These are phyloP conservation scores for Cutaneotrichosporon arboriforme DNA, from an alignment of 1,284 basidiomycete genomes.

Conservation along the genomic window DNA sequence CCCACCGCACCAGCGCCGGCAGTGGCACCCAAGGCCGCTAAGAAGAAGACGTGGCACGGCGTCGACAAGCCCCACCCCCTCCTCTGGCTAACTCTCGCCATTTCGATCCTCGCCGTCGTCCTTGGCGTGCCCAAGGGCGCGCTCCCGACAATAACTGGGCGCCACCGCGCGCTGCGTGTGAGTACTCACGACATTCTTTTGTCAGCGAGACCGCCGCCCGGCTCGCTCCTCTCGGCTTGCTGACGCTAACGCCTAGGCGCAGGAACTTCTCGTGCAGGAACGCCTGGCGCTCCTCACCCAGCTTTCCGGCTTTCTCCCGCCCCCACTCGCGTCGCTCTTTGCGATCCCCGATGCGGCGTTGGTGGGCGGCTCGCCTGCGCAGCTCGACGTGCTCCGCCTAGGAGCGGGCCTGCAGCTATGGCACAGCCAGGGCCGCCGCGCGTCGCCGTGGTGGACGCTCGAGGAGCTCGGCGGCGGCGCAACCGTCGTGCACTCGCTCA, in stretches of 20 bases:
- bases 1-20: neutral
- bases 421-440: constrained; percentile 15
- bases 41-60: neutral
- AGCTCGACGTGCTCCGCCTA: constrained; percentile 23
- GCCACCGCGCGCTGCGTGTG: constrained; percentile 40
- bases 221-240: neutral
- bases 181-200: constrained; percentile 10
- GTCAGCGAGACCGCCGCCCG: neutral
- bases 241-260: constrained; percentile 22
- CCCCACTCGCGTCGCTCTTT: constrained; percentile 33
- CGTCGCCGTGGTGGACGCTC: constrained; percentile 31
- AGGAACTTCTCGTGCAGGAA: constrained; percentile 34
- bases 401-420: constrained; percentile 25
- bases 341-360: constrained; percentile 7
- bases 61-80: constrained; percentile 32
- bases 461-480: constrained; percentile 39
- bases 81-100: constrained; percentile 35
- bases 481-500: constrained; percentile 26
- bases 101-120: constrained; percentile 34
- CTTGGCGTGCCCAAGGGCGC: constrained; percentile 40
- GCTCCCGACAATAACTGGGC: constrained; percentile 39
- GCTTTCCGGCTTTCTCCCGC: constrained; percentile 38
- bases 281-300: constrained; percentile 33
- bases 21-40: neutral
- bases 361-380: neutral